These are phyloP conservation scores for Boehmeria nivea DNA, from an alignment of 306 rosid species.

Conservation along the genomic window DNA sequence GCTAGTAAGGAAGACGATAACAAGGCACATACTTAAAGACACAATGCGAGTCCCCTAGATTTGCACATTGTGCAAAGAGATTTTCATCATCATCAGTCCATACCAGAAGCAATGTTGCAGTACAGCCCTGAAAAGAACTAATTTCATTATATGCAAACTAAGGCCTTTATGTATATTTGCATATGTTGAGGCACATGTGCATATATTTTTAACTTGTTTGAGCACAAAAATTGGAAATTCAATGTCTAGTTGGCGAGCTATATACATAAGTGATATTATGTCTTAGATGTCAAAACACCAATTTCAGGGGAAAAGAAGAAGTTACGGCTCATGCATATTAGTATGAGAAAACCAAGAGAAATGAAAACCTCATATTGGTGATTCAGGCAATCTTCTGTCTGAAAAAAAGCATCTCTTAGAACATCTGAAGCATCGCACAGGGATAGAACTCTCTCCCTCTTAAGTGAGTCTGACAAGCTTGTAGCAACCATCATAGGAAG, in stretches of 20 bases:
- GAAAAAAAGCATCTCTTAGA: slow-evolving; percentile 81
- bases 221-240: too few species aligned
- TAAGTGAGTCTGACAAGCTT: slow-evolving; percentile 68
- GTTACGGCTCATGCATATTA: too few species aligned
- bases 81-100: slow-evolving; percentile 61
- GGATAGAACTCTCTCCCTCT: slow-evolving; percentile 64
- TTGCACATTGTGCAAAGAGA: slow-evolving; percentile 89
- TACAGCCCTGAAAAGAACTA: slow-evolving; percentile 77
- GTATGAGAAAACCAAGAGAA: not conserved
- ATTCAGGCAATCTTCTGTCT: slow-evolving; percentile 70
- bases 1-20: slow-evolving; percentile 6
- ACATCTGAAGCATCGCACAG: slow-evolving; percentile 79
- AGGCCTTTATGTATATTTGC: not conserved
- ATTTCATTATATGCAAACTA: not conserved
- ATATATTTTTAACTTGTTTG: not conserved
- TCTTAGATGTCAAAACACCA: too few species aligned
- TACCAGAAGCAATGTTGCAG: slow-evolving; percentile 91
- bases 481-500: slow-evolving; percentile 67
- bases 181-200: not conserved
- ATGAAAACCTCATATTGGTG: slow-evolving; percentile 75
- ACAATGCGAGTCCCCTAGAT: slow-evolving; percentile 92
- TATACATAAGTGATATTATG: too few species aligned
- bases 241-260: too few species aligned
- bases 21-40: slow-evolving; percentile 57
- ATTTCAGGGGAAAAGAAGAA: too few species aligned